Evolutionary conservation across 208 protist genomes (phyloP), one percentile per base, ranked within the genome.

Genomic region (Acanthamoeba royreba): DNA sequence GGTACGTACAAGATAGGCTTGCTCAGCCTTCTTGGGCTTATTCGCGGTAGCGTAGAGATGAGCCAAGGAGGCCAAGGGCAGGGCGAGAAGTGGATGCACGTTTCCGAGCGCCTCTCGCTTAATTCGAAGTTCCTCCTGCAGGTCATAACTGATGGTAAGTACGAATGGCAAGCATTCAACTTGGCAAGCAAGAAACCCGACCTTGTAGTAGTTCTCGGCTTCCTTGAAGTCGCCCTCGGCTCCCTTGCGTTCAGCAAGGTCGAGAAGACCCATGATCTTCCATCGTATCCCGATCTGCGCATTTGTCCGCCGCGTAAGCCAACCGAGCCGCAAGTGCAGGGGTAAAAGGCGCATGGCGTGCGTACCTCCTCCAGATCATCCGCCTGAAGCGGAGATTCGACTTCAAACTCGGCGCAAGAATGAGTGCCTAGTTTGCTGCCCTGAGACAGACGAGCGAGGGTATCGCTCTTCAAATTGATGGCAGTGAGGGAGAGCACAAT

Each of bases 161-260:
- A 25, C 43, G 2, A 15, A 31, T 5, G 15, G 38, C 31, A 83
- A 83, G 72, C 43, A 22, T 4, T 15, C 11, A 40, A 25, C 33
- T 15, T 28, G 22, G 31, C n/a, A 61, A 22, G 53, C 53, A 13
- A 28, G 13, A 19, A 66, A 25, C 0, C 15, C 35, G 1, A 45
- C 81, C 49, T 72, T 92, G 55, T 92, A 92, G 45, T 55, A 92
- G 25, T 74, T 45, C 86, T 92, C 58, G 5, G 86, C 86, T 45
- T 92, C 86, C 45, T 63, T 72, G 55, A 92, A 92, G 58, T 92
- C 55, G 45, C 86, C 86, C 86, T 92, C 55, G 0, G 58, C 55
- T 0, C 38, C 38, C 42, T 55, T 43, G 7, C 40, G 31, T 25
- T 92, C 86, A 28, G 55, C 86, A 15, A 74, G 45, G 31, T 43